Conservation (phyloP, 192 early-diverging fungal species). For the Linnemannia exigua region DNA sequence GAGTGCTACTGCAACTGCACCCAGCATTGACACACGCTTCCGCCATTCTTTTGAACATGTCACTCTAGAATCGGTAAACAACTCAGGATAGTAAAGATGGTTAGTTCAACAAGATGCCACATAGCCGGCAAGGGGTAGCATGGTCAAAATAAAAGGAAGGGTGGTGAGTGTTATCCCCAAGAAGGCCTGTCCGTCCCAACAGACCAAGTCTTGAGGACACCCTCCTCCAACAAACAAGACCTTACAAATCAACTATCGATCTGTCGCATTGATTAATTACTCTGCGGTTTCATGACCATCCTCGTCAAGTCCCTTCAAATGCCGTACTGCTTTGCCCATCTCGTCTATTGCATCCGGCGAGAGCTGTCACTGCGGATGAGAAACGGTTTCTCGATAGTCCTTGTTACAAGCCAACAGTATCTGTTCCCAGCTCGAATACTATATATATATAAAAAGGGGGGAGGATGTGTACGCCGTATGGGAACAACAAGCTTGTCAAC, state of each 20-base stretch:
- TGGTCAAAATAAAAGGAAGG: constrained; percentile 1
- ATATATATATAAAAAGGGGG: neutral
- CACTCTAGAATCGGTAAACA: constrained; percentile 1
- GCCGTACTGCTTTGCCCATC: constrained; percentile 34
- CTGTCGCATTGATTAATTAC: constrained; percentile 22
- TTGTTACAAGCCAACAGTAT: constrained; percentile 34
- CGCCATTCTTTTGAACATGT: constrained; percentile 23
- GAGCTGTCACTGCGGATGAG: constrained; percentile 16
- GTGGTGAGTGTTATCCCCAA: too few relatives aligned
- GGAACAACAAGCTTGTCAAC: neutral
- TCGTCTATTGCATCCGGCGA: constrained; percentile 27
- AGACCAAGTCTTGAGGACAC: constrained; percentile 25
- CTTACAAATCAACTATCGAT: constrained; percentile 17
- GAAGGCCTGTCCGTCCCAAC: constrained; percentile 23
- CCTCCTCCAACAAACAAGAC: constrained; percentile 38
- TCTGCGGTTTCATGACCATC: constrained; percentile 5
- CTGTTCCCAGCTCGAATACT: constrained; percentile 32
- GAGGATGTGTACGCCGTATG: too few relatives aligned
- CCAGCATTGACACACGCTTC: constrained; percentile 36
- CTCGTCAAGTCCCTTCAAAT: constrained; percentile 4
- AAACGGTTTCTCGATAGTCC: constrained; percentile 17
- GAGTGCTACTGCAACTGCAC: constrained; percentile 21
- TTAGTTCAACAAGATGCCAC: neutral
- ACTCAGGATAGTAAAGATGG: neutral
- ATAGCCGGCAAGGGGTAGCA: too few relatives aligned